A percentile compares a stretch with the other conserved stretches of the same genome.
phyloP scores from a whole-genome alignment of 805 yeast species.

The Wickerhamomyces mucosus region DNA sequence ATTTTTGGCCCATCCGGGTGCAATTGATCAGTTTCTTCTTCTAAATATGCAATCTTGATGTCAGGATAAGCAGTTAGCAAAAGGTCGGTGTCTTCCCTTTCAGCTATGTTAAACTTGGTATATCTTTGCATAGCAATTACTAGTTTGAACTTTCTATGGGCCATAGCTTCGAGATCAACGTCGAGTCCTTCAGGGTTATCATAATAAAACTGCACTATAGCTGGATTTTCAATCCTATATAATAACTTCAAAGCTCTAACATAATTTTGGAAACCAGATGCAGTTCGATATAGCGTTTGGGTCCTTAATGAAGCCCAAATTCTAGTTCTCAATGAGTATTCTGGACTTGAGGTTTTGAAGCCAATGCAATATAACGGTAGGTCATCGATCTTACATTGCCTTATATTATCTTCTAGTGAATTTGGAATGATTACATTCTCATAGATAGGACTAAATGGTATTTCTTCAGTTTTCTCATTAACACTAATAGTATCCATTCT shows the following conservation, averaged over 20 bases:
- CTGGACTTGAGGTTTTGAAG: slow-evolving; percentile 56
- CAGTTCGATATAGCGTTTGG: slow-evolving; percentile 76
- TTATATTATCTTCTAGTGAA: slow-evolving; percentile 23
- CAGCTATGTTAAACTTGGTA: slow-evolving; percentile 53
- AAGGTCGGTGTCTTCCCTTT: slow-evolving; percentile 56
- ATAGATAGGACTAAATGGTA: slow-evolving; percentile 4
- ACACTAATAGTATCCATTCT: slow-evolving; percentile 8
- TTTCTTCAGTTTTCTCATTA: slow-evolving; percentile 1
- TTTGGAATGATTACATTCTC: slow-evolving; percentile 26
- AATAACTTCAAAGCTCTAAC: slow-evolving; percentile 61
- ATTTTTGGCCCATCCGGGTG: slow-evolving; percentile 20
- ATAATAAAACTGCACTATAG: slow-evolving; percentile 34
- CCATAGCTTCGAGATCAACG: slow-evolving; percentile 59
- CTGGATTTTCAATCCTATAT: slow-evolving; percentile 57
- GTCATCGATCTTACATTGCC: slow-evolving; percentile 41
- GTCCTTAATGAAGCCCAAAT: slow-evolving; percentile 82
- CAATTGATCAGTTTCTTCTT: slow-evolving; percentile 27
- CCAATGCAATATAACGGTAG: slow-evolving; percentile 68
- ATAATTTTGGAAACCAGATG: slow-evolving; percentile 79
- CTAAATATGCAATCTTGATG: slow-evolving; percentile 44
- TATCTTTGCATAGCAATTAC: slow-evolving; percentile 84
- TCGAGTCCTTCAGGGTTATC: slow-evolving; percentile 48
- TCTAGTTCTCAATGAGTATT: slow-evolving; percentile 60
- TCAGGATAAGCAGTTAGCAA: slow-evolving; percentile 69
- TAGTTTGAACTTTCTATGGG: slow-evolving; percentile 70